Conservation (phyloP, 352 stramenopile genomes). For the Thraustochytrium sp. region DNA sequence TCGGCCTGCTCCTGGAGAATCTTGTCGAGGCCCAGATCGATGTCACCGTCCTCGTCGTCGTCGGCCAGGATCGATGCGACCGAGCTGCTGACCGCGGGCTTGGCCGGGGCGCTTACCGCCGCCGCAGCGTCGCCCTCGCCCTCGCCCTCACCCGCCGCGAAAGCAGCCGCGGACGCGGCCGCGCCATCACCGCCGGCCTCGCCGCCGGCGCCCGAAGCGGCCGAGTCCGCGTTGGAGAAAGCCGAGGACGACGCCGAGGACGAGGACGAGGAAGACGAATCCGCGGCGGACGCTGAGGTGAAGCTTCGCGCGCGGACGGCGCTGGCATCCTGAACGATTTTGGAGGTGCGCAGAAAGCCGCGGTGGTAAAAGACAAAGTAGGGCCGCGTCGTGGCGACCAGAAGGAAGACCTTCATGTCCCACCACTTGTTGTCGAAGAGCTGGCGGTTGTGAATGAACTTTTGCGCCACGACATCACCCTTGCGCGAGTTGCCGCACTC, state of each 20-base stretch:
- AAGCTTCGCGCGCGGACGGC: not conserved
- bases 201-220: not conserved
- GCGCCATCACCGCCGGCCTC: not conserved
- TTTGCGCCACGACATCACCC: constrained; percentile 44
- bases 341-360: constrained; percentile 13
- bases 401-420: constrained; percentile 42
- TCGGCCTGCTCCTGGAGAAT: constrained; percentile 5
- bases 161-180: not conserved
- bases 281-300: not conserved
- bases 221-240: not conserved
- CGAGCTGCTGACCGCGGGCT: too few species aligned
- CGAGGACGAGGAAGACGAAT: not conserved
- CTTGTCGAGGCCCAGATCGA: constrained; percentile 27
- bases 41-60: not conserved
- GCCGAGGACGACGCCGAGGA: too few species aligned
- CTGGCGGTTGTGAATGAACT: constrained; percentile 42
- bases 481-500: constrained; percentile 37
- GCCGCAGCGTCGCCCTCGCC: not conserved
- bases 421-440: constrained; percentile 44
- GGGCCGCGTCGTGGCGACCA: constrained; percentile 15
- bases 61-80: too few species aligned
- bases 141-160: not conserved
- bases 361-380: constrained; percentile 41
- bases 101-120: not conserved
- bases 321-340: constrained; percentile 8